These are phyloP conservation scores for Amanita subjunquillea DNA, from an alignment of 768 basidiomycete species.

Conservation along the genomic window DNA sequence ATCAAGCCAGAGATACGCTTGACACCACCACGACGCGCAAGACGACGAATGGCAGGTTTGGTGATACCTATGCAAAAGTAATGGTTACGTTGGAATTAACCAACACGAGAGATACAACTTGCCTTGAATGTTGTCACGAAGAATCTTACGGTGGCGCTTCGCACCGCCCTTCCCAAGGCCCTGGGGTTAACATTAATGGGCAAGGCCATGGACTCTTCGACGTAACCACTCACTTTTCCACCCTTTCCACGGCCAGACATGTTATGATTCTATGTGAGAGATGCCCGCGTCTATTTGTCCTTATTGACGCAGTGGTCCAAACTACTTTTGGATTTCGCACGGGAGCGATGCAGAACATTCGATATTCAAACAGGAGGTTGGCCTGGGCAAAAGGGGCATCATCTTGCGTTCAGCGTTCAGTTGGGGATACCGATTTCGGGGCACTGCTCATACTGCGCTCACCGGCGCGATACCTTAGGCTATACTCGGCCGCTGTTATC, in stretches of 20 bases:
- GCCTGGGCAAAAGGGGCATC: no score
- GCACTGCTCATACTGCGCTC: no score
- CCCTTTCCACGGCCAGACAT: conserved; percentile 79
- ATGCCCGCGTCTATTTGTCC: conserved; percentile 23
- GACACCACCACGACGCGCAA: conserved; percentile 78
- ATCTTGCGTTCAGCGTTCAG: no score
- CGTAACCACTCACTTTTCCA: conserved; percentile 42
- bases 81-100: background rate
- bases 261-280: conserved; percentile 9
- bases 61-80: conserved; percentile 21
- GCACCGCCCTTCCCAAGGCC: conserved; percentile 75
- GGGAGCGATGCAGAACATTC: no score
- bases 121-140: conserved; percentile 75
- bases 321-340: no score
- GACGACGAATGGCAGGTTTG: conserved; percentile 68
- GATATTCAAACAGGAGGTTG: no score
- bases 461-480: no score
- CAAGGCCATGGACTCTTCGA: background rate
- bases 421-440: no score
- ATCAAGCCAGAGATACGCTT: conserved; percentile 70
- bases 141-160: conserved; percentile 74
- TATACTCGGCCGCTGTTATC: no score
- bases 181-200: conserved; percentile 17
- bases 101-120: conserved; percentile 9
- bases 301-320: conserved; percentile 23